Conservation (phyloP, 1,284 basidiomycete genomes). For the Ustilago cynodontis region DNA sequence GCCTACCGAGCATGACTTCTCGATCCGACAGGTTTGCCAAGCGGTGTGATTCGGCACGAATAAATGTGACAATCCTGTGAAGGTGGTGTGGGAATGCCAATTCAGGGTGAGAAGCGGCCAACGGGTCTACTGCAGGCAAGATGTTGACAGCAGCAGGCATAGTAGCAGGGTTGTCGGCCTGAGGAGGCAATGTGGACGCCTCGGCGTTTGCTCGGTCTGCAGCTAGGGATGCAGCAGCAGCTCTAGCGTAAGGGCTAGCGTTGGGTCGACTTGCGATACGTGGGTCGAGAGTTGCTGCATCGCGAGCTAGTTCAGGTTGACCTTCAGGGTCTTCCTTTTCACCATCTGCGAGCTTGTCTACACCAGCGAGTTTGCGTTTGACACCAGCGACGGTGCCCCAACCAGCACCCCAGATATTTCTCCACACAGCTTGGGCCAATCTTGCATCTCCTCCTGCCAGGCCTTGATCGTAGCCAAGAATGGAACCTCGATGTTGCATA, state of each 20-base stretch:
- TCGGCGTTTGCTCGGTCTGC: constrained; percentile 26
- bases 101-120: constrained; percentile 70
- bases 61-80: constrained; percentile 80
- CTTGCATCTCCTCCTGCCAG: constrained; percentile 71
- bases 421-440: constrained; percentile 87
- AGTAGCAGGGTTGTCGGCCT: constrained; percentile 27
- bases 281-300: constrained; percentile 54
- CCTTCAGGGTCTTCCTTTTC: constrained; percentile 62
- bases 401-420: constrained; percentile 80
- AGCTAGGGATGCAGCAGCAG: constrained; percentile 35
- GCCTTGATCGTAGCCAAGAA: constrained; percentile 84
- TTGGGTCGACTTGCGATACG: constrained; percentile 23
- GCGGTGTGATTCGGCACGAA: constrained; percentile 81
- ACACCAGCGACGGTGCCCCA: constrained; percentile 72
- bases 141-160: constrained; percentile 22
- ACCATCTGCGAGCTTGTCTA: constrained; percentile 52
- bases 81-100: constrained; percentile 74
- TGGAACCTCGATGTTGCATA: constrained; percentile 90
- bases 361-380: constrained; percentile 62
- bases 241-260: constrained; percentile 41
- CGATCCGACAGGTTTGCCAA: constrained; percentile 81
- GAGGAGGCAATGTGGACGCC: constrained; percentile 21
- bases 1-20: constrained; percentile 73
- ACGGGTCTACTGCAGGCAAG: constrained; percentile 41
- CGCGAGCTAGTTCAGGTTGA: constrained; percentile 73